phyloP scores from a whole-genome alignment of 2,329 filamentous ascomycete genomes.

The Diplodia intermedia region DNA sequence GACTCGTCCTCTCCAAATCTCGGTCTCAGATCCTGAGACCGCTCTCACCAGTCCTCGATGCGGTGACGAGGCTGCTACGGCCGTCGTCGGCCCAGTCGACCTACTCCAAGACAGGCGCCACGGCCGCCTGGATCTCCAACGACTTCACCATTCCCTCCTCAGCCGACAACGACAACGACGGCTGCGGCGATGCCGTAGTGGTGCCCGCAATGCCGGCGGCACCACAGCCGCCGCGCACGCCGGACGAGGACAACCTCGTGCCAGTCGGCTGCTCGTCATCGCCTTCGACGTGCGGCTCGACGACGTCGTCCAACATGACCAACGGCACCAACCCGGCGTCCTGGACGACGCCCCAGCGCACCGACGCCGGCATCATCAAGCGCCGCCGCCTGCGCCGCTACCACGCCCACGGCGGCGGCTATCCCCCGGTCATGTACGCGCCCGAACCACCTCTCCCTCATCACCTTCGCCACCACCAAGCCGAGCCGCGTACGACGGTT shows the following conservation, averaged over 20 bases:
- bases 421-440: not conserved
- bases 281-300: conserved; percentile 39
- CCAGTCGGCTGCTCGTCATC: conserved; percentile 26
- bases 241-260: conserved; percentile 22
- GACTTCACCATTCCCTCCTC: conserved; percentile 19
- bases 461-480: no score
- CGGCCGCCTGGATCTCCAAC: conserved; percentile 27
- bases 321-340: conserved; percentile 10
- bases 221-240: conserved; percentile 33
- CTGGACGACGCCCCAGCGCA: conserved; percentile 31
- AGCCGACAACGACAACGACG: conserved; percentile 33
- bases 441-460: conserved; percentile 1
- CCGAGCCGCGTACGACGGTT: conserved; percentile 16
- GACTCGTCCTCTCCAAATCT: conserved; percentile 41
- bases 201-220: conserved; percentile 35
- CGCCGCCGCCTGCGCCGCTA: conserved; percentile 29
- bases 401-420: not conserved
- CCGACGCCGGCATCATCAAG: conserved; percentile 32
- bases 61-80: conserved; percentile 22
- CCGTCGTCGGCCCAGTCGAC: conserved; percentile 28
- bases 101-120: conserved; percentile 20
- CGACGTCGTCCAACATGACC: conserved; percentile 37
- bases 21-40: conserved; percentile 38
- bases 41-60: conserved; percentile 28
- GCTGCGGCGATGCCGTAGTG: conserved; percentile 38